Conservation (phyloP, 208 protist species). For the Acanthamoeba divionensis region DNA sequence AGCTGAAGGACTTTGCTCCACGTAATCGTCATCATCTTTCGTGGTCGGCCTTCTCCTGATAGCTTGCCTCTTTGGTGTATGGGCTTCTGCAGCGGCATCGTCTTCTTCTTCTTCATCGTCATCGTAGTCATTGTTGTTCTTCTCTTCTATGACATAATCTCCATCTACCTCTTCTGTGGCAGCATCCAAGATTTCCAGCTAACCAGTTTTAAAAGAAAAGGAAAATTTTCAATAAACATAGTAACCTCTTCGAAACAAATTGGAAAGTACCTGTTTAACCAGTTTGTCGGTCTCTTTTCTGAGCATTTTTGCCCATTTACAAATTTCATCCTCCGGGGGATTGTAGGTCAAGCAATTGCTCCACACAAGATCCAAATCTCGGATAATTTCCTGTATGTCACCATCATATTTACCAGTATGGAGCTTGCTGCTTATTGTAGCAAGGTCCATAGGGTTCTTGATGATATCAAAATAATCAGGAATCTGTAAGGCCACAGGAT, state of each 20-base stretch:
- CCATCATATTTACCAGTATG: not conserved
- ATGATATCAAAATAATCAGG: constrained; percentile 80
- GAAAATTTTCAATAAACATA: too few species aligned
- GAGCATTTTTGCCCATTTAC: not conserved
- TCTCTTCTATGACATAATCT: too few species aligned
- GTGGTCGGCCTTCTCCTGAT: too few species aligned
- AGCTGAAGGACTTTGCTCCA: not conserved
- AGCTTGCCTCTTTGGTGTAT: too few species aligned
- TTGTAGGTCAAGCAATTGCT: constrained; percentile 62
- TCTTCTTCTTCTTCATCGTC: not conserved
- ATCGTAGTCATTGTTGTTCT: not conserved
- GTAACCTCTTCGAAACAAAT: too few species aligned
- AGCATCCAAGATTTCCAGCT: too few species aligned
- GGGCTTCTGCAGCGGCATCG: too few species aligned
- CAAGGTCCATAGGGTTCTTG: constrained; percentile 82
- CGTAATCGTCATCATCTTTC: too few species aligned
- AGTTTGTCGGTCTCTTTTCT: not conserved
- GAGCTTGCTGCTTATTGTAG: constrained; percentile 66
- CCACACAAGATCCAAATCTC: constrained; percentile 61
- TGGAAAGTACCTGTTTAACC: not conserved
- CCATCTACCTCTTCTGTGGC: too few species aligned
- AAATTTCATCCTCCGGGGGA: not conserved
- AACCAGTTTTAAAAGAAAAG: too few species aligned
- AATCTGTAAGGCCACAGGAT: constrained; percentile 72
- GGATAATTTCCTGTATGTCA: constrained; percentile 39